Base-by-base conservation (phyloP, 768 basidiomycete species). In the Rhodocollybia butyracea region DNA sequence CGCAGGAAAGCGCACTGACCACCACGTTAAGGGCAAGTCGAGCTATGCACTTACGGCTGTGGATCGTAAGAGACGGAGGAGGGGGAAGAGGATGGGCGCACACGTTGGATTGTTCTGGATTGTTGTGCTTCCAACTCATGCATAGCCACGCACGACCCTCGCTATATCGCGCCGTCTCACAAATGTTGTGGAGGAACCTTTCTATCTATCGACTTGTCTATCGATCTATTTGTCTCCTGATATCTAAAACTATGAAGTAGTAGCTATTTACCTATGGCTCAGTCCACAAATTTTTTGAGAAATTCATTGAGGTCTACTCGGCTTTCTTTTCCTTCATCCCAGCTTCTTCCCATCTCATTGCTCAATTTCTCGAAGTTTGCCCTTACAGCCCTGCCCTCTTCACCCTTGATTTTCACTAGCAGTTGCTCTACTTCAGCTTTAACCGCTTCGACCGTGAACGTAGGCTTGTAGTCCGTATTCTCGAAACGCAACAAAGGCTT, bases 381-480 rank as follows among this genome's bases (percentile, higher is more conserved):
- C 26, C 53, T 30, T 10, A 54, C 53, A n/a, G 34, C 12, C 17
- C 21, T 29, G 17, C 53, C 53, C 29, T 54, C 53, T 0, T 54
- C 53, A 10, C 41, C 30, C 24, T 54, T 43, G 8, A 46, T 22
- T 12, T 34, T 30, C 1, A 3, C 19, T 6, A 54, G 53, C 5
- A 54, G 22, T 24, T 10, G n/a, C 11, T n/a, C 24, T 12, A 54
- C 31, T 34, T 54, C 53, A 7, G 21, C 43, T 26, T 26, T 21
- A 7, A 36, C 53, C 26, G 53, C 53, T 15, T 45, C 41, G 24
- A 54, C 53, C 10, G 43, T 54, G 24, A 45, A 54, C 29, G 41
- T 45, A 6, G 53, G 53, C 2, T 41, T n/a, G 17, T 54, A 36
- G 17, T 13, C 21, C 17, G 30, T 27, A 34, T 34, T 21, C 21